Evolutionary conservation across 192 early-diverging fungal species (phyloP), one percentile per base, ranked within the genome.

Genomic region (Cladochytrium replicatum): DNA sequence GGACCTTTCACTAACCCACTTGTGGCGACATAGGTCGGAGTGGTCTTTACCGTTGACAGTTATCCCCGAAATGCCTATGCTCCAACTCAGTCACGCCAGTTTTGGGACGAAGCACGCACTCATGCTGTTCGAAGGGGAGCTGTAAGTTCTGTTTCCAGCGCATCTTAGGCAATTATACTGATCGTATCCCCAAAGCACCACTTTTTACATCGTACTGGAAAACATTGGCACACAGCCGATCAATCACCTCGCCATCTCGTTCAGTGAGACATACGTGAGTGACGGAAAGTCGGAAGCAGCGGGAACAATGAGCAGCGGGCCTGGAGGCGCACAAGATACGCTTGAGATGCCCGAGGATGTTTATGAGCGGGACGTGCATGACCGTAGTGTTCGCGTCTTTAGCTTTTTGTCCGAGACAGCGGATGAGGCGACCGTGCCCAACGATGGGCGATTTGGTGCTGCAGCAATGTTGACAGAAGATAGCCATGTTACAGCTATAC

Each of bases 71-170:
- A 85, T 82, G 32, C 85, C 87, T 2, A 46, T 83, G 19, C 42
- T 89, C 17, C 78, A 88, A 49, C 75, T 88, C 22, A 19, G 41
- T 13, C 26, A 81, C 57, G 46, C 69, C 48, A 13, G 79, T 66
- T 17, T 82, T 63, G 22, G 59, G 63, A n/a, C 58, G 64, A 54
- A 82, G 48, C 70, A 75, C 37, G 83, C 86, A 4, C 52, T 86
- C 11, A 89, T 88, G 83, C 48, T 89, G 6, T 89, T 82, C 51
- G 87, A 90, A 46, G 87, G 87, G 26, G 87, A 89, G 63, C 61
- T 63, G 84, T 87, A 63, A 24, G 61, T 48, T 55, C 45, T 9
- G 28, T 27, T 55, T 58, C 4, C 13, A 3, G 25, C 11, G 27
- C 2, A 41, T 3, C 6, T 4, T 2, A 3, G 13, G 9, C 4